Conservation (phyloP, 306 rosid species). For the Glycine soja region DNA sequence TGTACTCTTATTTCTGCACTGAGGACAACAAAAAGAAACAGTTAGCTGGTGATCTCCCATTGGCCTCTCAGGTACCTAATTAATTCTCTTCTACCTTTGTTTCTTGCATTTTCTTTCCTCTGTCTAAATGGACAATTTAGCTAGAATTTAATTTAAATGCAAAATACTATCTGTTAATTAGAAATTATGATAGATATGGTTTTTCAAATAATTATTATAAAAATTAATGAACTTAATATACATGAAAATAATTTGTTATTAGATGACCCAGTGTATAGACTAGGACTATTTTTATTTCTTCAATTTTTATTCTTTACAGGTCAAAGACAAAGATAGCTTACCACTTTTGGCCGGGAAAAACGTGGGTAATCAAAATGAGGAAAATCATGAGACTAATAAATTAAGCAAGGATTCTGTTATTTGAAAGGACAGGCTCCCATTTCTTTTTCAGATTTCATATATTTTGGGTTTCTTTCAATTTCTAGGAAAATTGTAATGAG, state of each 20-base stretch:
- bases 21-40: conserved; percentile 88
- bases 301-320: conserved; percentile 49
- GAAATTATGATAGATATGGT: too few species aligned
- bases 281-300: not conserved
- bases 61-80: conserved; percentile 68
- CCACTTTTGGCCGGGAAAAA: conserved; percentile 70
- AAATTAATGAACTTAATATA: too few species aligned
- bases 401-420: conserved; percentile 80
- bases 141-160: too few species aligned
- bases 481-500: conserved; percentile 22
- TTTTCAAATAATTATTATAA: too few species aligned
- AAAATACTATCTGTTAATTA: too few species aligned
- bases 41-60: conserved; percentile 56
- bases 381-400: conserved; percentile 75
- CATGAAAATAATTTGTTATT: too few species aligned
- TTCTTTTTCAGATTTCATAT: conserved; percentile 10
- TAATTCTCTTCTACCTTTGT: not conserved
- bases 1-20: conserved; percentile 89
- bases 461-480: not conserved
- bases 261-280: not conserved
- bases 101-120: too few species aligned
- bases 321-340: conserved; percentile 71
- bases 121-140: too few species aligned
- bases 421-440: conserved; percentile 48
- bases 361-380: conserved; percentile 69